phyloP scores from a whole-genome alignment of 2,329 filamentous ascomycete species.

The Leptographium galeiforme region DNA sequence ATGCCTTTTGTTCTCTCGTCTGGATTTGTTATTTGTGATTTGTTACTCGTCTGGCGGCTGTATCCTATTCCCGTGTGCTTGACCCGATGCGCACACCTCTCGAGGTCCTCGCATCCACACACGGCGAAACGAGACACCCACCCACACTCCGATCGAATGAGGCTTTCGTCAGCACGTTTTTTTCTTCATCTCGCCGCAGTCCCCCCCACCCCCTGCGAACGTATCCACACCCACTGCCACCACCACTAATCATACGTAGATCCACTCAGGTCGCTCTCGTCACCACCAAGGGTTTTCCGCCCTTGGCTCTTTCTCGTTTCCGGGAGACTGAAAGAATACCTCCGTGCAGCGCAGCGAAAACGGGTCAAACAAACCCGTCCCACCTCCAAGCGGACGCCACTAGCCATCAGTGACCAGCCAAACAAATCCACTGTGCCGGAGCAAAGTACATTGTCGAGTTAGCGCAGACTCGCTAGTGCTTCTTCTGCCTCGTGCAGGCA shows the following conservation, averaged over 20 bases:
- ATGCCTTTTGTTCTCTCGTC: neutral
- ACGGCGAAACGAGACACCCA: no score
- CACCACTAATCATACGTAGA: neutral
- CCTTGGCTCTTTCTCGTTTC: neutral
- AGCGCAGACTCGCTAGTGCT: constrained; percentile 1
- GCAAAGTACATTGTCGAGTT: constrained; percentile 8
- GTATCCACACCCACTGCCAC: neutral
- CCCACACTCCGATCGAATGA: neutral
- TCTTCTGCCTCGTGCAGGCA: constrained; percentile 6
- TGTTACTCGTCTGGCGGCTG: no score
- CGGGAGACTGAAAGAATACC: neutral
- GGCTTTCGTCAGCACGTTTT: neutral
- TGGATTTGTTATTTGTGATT: no score
- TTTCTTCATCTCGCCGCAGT: neutral
- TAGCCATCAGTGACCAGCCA: neutral
- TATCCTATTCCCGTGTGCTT: no score
- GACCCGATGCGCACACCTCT: no score
- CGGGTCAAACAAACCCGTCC: neutral
- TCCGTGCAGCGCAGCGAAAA: neutral
- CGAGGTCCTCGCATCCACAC: no score
- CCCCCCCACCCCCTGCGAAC: neutral
- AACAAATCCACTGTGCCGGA: constrained; percentile 4
- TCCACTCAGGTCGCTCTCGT: neutral
- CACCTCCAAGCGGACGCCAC: neutral
- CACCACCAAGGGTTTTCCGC: neutral